phyloP scores from a whole-genome alignment of 345 rosid genomes.

The Garcia nutans region DNA sequence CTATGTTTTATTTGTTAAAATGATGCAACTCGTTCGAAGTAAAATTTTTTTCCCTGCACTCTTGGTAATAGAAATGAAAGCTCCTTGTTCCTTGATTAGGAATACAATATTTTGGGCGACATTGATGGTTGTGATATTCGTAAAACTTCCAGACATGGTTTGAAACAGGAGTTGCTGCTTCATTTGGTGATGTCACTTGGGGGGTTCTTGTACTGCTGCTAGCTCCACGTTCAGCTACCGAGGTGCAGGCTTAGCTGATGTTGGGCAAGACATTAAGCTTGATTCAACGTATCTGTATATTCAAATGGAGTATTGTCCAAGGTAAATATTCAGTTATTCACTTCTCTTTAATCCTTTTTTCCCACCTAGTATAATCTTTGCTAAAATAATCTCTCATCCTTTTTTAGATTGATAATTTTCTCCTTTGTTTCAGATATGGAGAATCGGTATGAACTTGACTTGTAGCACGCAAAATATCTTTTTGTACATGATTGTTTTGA shows the following conservation, averaged over 20 bases:
- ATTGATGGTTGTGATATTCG: constrained; percentile 28
- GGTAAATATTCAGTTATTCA: constrained; percentile 41
- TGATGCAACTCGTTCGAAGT: background rate
- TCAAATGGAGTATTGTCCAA: constrained; percentile 96
- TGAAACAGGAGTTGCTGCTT: constrained; percentile 80
- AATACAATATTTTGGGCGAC: constrained; percentile 6
- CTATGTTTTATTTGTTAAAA: background rate
- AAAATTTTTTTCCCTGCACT: background rate
- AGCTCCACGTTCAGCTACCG: constrained; percentile 59
- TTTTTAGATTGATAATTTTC: background rate
- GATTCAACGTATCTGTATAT: constrained; percentile 85
- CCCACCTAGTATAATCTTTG: background rate
- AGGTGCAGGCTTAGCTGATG: constrained; percentile 55
- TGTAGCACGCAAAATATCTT: background rate
- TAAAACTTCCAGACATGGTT: constrained; percentile 80
- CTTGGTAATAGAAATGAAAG: background rate
- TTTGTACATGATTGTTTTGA: background rate
- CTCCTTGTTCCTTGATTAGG: constrained; percentile 3
- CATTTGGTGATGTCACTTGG: constrained; percentile 56
- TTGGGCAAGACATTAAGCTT: constrained; percentile 62
- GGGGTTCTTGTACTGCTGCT: constrained; percentile 77
- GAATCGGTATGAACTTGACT: background rate
- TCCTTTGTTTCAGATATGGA: constrained; percentile 4
- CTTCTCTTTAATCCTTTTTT: background rate
- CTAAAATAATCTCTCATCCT: background rate